A percentile compares a stretch with the other conserved stretches of the same genome.
phyloP scores from a whole-genome alignment of 2,329 filamentous ascomycete species.

The Pseudogymnoascus sp. region DNA sequence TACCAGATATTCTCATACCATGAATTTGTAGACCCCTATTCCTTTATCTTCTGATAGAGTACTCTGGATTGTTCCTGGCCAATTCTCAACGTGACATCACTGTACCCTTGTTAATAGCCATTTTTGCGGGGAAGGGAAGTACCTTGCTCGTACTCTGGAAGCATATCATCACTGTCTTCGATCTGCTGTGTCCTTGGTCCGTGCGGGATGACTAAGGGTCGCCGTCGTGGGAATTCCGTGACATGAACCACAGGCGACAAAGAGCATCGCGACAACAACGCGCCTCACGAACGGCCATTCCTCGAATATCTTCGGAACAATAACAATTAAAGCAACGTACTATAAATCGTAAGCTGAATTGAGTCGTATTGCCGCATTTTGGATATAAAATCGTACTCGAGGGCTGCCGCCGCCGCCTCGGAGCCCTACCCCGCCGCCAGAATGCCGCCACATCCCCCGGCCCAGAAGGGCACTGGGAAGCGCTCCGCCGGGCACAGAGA shows the following conservation, averaged over 20 bases:
- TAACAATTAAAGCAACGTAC: not conserved
- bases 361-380: not conserved
- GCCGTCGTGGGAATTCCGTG: not conserved
- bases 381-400: not conserved
- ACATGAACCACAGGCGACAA: not conserved
- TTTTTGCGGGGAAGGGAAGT: not conserved
- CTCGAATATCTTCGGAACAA: not conserved
- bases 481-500: slow-evolving; percentile 51
- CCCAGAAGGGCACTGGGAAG: slow-evolving; percentile 57
- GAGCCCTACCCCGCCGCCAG: slow-evolving; percentile 16
- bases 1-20: not conserved
- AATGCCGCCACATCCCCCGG: slow-evolving; percentile 52
- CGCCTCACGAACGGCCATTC: not conserved
- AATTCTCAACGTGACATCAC: not conserved
- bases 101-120: not conserved
- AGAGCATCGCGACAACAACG: slow-evolving; percentile 5
- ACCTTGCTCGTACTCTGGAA: not conserved
- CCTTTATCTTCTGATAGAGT: not conserved
- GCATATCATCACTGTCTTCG: not conserved
- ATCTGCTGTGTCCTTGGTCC: not conserved
- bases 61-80: not conserved
- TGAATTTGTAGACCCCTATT: not conserved
- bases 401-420: not conserved
- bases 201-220: not conserved
- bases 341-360: not conserved